Conservation (phyloP, 345 rosid genomes). For the Crucihimalaya himalaica region DNA sequence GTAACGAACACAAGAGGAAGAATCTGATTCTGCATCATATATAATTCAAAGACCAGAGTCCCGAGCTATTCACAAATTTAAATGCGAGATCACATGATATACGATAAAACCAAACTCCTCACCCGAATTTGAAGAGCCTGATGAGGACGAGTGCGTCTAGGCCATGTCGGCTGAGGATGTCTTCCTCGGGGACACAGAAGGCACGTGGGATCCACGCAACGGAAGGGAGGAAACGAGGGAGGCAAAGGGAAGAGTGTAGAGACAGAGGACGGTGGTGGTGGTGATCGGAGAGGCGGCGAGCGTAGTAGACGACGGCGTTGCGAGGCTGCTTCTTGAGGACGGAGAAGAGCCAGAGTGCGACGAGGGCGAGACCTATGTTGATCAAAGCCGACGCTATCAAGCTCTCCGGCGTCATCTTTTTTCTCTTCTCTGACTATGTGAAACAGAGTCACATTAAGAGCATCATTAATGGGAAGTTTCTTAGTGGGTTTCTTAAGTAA, state of each 20-base stretch:
- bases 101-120: background rate
- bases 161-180: constrained; percentile 60
- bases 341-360: constrained; percentile 74
- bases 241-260: constrained; percentile 41
- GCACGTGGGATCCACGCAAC: constrained; percentile 84
- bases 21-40: constrained; percentile 63
- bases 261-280: constrained; percentile 34
- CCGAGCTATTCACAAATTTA: too few relatives aligned
- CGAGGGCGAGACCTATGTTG: constrained; percentile 71
- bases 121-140: constrained; percentile 93
- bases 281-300: constrained; percentile 63
- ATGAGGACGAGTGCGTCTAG: constrained; percentile 79
- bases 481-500: too few relatives aligned
- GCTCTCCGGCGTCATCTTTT: constrained; percentile 64
- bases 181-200: constrained; percentile 68
- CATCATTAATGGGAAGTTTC: too few relatives aligned
- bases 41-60: background rate
- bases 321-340: constrained; percentile 78
- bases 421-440: constrained; percentile 12
- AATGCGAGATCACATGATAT: background rate
- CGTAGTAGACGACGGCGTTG: constrained; percentile 73
- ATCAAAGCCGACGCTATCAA: constrained; percentile 77
- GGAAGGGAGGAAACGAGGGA: constrained; percentile 74
- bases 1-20: constrained; percentile 64
- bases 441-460: constrained; percentile 25